Conservation (phyloP, 2,329 filamentous ascomycete species). For the Chaetomium sp. region DNA sequence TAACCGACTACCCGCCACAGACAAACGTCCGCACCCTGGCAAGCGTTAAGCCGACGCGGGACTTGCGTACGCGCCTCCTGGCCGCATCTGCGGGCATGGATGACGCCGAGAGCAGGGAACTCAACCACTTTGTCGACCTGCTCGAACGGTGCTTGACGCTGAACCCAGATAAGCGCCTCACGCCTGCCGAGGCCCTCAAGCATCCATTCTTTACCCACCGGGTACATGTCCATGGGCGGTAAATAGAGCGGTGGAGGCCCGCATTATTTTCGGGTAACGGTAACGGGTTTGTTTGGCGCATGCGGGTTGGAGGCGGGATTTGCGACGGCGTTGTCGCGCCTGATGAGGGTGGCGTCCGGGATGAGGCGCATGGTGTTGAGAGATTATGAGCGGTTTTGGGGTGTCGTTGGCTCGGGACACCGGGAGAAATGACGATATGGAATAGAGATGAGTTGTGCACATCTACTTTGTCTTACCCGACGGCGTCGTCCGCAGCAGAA, state of each 20-base stretch:
- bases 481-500: neutral
- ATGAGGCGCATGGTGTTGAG: neutral
- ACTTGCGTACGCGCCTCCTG: slow-evolving; percentile 78
- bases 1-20: slow-evolving; percentile 43
- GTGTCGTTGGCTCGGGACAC: neutral
- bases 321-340: neutral
- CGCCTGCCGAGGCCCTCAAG: slow-evolving; percentile 79
- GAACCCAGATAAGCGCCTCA: slow-evolving; percentile 91
- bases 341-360: neutral
- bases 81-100: slow-evolving; percentile 73
- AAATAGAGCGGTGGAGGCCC: neutral
- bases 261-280: neutral
- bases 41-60: slow-evolving; percentile 74
- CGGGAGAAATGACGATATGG: neutral
- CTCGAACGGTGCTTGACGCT: slow-evolving; percentile 85
- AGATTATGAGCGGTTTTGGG: neutral
- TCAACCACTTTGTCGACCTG: slow-evolving; percentile 82
- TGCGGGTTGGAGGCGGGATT: neutral
- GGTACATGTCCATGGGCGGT: slow-evolving; percentile 28
- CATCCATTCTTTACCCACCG: slow-evolving; percentile 78
- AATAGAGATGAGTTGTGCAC: neutral
- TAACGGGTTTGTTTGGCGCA: neutral
- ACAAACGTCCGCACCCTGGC: slow-evolving; percentile 68
- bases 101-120: slow-evolving; percentile 72
- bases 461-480: neutral